phyloP scores from a whole-genome alignment of 306 rosid species.

The Pterocarpus santalinus region DNA sequence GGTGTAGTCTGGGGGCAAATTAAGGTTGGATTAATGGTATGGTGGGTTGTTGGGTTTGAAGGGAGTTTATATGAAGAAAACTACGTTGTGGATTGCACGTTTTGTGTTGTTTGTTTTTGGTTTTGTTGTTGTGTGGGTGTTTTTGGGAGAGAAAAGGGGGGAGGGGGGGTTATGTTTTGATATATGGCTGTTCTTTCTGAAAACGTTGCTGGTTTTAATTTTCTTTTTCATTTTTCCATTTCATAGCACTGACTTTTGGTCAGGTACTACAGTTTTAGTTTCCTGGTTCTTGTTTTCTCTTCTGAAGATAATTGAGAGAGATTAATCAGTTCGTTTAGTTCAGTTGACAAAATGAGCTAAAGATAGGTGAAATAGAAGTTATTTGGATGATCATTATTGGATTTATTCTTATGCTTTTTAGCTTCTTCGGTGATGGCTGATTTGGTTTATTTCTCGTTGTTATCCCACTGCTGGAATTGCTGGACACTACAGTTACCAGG shows the following conservation, averaged over 20 bases:
- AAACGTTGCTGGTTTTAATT: neutral
- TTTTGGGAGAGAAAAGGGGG: too few relatives aligned
- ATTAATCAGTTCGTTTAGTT: conserved; percentile 18
- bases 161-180: neutral
- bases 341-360: conserved; percentile 33
- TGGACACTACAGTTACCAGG: neutral
- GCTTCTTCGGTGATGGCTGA: neutral
- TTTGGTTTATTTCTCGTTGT: neutral
- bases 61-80: conserved; percentile 41
- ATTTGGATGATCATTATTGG: conserved; percentile 11
- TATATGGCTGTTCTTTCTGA: conserved; percentile 23
- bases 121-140: too few relatives aligned
- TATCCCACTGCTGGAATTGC: neutral
- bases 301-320: neutral
- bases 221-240: neutral
- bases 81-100: conserved; percentile 50
- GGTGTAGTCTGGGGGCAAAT: conserved; percentile 17
- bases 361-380: conserved; percentile 18
- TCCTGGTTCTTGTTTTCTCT: neutral
- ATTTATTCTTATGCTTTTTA: neutral
- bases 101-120: neutral
- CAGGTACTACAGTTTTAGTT: conserved; percentile 20
- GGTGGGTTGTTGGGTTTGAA: neutral
- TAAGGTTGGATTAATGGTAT: conserved; percentile 21
- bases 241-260: conserved; percentile 38